Conservation (phyloP, 73 alveolate genomes). For the Diophrys sp. region DNA sequence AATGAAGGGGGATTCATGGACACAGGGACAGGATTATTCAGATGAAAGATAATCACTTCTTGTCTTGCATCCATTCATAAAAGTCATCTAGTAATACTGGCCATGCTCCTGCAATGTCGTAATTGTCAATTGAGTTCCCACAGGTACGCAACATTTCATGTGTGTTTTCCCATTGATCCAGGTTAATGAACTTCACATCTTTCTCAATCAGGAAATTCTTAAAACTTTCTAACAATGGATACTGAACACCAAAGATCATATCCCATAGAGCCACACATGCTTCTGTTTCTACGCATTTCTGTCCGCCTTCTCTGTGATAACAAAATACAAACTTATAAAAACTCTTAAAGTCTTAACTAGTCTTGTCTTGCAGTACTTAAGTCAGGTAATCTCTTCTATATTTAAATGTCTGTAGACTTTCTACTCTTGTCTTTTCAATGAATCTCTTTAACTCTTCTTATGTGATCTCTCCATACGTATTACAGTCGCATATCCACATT, state of each 20-base stretch:
- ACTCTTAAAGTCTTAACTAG: background rate
- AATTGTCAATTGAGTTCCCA: conserved; percentile 12
- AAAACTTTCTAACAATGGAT: conserved; percentile 1
- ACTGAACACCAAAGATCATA: conserved; percentile 4
- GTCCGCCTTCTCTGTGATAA: conserved; percentile 30
- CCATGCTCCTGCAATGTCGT: conserved; percentile 29
- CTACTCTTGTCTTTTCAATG: conserved; percentile 1
- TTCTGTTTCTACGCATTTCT: conserved; percentile 13
- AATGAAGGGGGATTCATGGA: no score
- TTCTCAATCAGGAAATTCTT: conserved; percentile 8
- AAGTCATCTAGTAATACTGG: conserved; percentile 25
- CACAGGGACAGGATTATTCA: no score
- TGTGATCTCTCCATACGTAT: conserved; percentile 12
- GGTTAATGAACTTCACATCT: conserved; percentile 3
- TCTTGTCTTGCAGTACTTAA: background rate
- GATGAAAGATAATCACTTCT: background rate
- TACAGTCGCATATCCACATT: conserved; percentile 26
- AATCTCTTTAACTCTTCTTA: conserved; percentile 12
- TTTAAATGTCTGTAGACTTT: conserved; percentile 3
- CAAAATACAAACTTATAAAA: conserved; percentile 24
- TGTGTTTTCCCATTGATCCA: conserved; percentile 29
- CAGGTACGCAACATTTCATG: conserved; percentile 11
- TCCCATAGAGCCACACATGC: conserved; percentile 11
- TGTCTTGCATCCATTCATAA: conserved; percentile 23
- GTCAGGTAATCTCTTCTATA: conserved; percentile 2